Base-by-base conservation (phyloP, 495 filamentous ascomycete species). In the Lichina pygmaea region DNA sequence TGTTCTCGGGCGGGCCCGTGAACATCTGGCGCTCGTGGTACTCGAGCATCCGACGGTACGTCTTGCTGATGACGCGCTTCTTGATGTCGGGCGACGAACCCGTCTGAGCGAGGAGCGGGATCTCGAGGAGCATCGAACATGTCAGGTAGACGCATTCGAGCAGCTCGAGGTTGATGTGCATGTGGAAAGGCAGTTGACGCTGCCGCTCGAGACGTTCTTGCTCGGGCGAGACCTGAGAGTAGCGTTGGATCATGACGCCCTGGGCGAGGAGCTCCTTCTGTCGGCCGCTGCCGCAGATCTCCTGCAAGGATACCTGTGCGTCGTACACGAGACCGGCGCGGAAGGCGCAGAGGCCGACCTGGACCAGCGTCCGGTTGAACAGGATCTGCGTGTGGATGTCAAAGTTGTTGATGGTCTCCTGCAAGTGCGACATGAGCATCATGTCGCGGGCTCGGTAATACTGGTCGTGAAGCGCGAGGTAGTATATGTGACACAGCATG, bases 11-110 rank as follows among this genome's bases (percentile, higher is more conserved):
- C 24, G 89, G 89, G 11, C 89, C 89, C 31, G 85, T 95, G 71
- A 97, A 97, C 52, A 97, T 93, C 58, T 95, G 91, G 48, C 89
- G 75, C 72, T 97, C 89, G 60, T 94, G 91, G 66, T 95, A 99
- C 60, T 99, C 91, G 44, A 99, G 68, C 79, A 95, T 93, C 49
- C 89, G 81, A 49, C 89, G 82, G 70, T 93, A 99, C 6, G 91
- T 95, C 73, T 99, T 99, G 67, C 84, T 93, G 62, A 99, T 99
- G 58, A 94, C 73, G 48, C 86, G 77, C 66, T 93, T 93, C 71
- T 85, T 89, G 61, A 95, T 75, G 59, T 95, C 91, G 6, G 89
- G 89, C 17, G 86, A 81, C 8, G 86, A 93, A 41, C 91, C 91
- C 42, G 83, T 86, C 58, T 95, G 91, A 31, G 89, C 89, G 48